Evolutionary conservation across 1,284 basidiomycete species (phyloP).

Genomic region (Exobasidium rhododendri): DNA sequence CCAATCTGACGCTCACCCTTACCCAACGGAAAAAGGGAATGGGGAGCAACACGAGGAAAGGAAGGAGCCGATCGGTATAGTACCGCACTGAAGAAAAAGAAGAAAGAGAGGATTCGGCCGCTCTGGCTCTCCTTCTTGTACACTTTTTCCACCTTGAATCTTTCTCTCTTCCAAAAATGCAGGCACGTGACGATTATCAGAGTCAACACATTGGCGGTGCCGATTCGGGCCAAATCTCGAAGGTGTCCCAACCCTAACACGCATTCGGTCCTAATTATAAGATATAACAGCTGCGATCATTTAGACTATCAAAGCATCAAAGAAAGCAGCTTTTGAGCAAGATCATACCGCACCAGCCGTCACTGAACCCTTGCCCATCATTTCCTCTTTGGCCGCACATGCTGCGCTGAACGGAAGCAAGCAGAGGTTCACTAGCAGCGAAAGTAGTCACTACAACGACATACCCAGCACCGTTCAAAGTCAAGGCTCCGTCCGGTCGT

Average conservation of each 20-base stretch:
- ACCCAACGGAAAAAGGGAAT: not conserved
- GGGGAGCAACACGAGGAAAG: not conserved
- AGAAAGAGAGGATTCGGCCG: not conserved
- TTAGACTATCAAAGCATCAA: no score
- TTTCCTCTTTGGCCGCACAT: not conserved
- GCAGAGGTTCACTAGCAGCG: not conserved
- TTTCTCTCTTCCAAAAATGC: no score
- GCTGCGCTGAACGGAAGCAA: not conserved
- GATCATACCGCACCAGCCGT: no score
- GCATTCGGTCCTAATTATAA: no score
- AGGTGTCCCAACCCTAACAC: no score
- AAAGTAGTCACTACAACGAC: not conserved
- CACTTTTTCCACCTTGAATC: no score
- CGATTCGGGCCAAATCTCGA: no score
- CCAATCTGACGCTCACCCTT: not conserved
- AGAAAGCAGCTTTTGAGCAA: no score
- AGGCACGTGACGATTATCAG: no score
- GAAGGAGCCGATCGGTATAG: not conserved
- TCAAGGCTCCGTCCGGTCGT: not conserved
- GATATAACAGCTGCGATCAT: no score
- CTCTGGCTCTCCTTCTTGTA: no score
- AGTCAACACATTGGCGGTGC: no score
- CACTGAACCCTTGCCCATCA: not conserved
- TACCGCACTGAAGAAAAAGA: not conserved
- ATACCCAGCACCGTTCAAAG: not conserved